phyloP scores from a whole-genome alignment of 2,329 filamentous ascomycete genomes.

The Grosmannia clavigera region DNA sequence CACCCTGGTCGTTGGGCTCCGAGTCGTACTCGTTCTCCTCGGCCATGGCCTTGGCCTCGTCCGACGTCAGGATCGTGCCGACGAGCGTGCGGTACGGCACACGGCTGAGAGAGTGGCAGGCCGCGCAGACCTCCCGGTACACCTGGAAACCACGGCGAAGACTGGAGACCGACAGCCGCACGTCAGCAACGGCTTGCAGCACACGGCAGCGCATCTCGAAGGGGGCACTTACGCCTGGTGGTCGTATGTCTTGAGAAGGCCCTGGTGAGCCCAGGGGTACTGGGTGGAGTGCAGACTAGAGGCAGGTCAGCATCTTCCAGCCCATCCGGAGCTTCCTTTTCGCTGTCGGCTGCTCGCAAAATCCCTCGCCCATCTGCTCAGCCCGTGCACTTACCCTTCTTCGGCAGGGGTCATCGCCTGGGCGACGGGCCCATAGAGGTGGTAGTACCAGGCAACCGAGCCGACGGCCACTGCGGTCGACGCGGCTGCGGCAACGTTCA shows the following conservation, averaged over 20 bases:
- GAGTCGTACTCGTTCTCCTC: conserved; percentile 98
- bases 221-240: conserved; percentile 70
- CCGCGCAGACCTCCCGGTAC: conserved; percentile 95
- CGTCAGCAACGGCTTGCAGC: conserved; percentile 4
- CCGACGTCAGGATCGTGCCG: conserved; percentile 83
- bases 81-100: conserved; percentile 89
- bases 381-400: conserved; percentile 72
- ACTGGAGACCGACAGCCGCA: conserved; percentile 29
- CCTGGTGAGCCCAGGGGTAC: conserved; percentile 92
- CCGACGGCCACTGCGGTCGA: conserved; percentile 79
- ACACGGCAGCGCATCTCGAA: neutral
- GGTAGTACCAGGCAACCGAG: conserved; percentile 93
- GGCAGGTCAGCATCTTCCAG: conserved; percentile 1
- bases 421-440: conserved; percentile 80
- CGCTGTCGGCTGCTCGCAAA: neutral
- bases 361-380: conserved; percentile 6
- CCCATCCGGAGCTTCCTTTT: neutral
- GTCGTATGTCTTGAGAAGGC: conserved; percentile 92
- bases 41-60: conserved; percentile 93
- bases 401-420: conserved; percentile 87
- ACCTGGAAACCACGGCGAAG: conserved; percentile 99
- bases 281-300: conserved; percentile 75
- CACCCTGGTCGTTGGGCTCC: conserved; percentile 94
- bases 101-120: conserved; percentile 92
- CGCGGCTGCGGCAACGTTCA: conserved; percentile 76